phyloP scores from a whole-genome alignment of 352 stramenopile species.

The Phytophthora lateralis region DNA sequence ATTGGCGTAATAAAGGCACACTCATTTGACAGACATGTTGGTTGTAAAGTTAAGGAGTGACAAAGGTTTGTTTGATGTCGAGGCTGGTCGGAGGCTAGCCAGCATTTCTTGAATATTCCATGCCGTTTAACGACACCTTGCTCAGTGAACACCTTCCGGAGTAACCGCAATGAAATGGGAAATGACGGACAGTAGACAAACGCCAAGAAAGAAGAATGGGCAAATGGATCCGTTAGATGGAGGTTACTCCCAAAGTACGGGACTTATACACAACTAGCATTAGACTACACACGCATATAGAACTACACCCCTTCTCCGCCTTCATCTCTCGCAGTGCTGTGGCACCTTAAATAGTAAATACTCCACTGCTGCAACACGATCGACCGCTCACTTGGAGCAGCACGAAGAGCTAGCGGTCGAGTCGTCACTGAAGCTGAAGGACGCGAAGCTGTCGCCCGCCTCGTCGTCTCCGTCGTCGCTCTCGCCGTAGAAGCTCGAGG shows the following conservation, averaged over 20 bases:
- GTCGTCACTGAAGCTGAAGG: conserved; percentile 34
- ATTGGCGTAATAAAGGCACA: conserved; percentile 34
- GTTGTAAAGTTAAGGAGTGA: not conserved
- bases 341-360: conserved; percentile 56
- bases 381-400: conserved; percentile 39
- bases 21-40: conserved; percentile 14
- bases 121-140: conserved; percentile 14
- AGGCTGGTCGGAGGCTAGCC: not conserved
- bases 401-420: conserved; percentile 29
- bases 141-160: not conserved
- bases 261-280: conserved; percentile 21
- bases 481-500: conserved; percentile 29
- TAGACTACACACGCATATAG: conserved; percentile 23
- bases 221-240: conserved; percentile 15
- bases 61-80: not conserved
- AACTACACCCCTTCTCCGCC: conserved; percentile 12
- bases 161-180: not conserved
- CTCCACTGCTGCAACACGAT: conserved; percentile 26
- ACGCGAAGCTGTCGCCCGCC: conserved; percentile 10
- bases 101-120: conserved; percentile 4
- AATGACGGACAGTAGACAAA: conserved; percentile 11
- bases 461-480: conserved; percentile 26
- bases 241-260: conserved; percentile 3
- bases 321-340: conserved; percentile 31
- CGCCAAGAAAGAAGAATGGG: conserved; percentile 7